These are phyloP conservation scores for Terana coerulea DNA, from an alignment of 768 basidiomycete genomes.

Conservation along the genomic window DNA sequence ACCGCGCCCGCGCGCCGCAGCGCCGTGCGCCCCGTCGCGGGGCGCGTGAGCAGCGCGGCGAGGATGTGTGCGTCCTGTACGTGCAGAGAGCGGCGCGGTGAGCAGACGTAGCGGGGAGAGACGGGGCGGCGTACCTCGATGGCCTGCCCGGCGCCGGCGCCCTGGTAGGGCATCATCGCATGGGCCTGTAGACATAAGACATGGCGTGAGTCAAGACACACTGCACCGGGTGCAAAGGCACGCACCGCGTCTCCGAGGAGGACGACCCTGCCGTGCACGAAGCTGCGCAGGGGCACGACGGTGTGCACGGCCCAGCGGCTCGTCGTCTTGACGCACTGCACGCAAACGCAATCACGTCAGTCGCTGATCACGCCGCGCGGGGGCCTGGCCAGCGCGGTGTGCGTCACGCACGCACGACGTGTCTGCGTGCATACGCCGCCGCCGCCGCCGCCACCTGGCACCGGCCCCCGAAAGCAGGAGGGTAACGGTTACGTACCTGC, in stretches of 20 bases:
- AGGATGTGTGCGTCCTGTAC: constrained; percentile 35
- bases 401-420: too few species aligned
- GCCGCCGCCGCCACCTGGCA: too few species aligned
- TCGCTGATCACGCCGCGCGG: too few species aligned
- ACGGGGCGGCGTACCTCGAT: constrained; percentile 33
- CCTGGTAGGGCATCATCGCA: constrained; percentile 40
- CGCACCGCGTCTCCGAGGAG: constrained; percentile 39
- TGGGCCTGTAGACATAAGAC: constrained; percentile 23
- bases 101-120: neutral
- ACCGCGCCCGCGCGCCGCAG: constrained; percentile 21
- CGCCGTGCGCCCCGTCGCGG: constrained; percentile 18
- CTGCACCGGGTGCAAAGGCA: neutral
- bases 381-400: too few species aligned
- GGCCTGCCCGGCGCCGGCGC: constrained; percentile 41
- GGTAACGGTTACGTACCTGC: constrained; percentile 11
- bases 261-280: constrained; percentile 49
- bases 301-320: constrained; percentile 64
- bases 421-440: too few species aligned
- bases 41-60: constrained; percentile 41
- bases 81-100: too few species aligned
- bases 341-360: constrained; percentile 6
- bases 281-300: constrained; percentile 46
- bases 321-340: constrained; percentile 49
- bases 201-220: neutral
- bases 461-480: too few species aligned